Evolutionary conservation across 2,329 filamentous ascomycete species (phyloP).

Genomic region (Ilyonectria sp.): DNA sequence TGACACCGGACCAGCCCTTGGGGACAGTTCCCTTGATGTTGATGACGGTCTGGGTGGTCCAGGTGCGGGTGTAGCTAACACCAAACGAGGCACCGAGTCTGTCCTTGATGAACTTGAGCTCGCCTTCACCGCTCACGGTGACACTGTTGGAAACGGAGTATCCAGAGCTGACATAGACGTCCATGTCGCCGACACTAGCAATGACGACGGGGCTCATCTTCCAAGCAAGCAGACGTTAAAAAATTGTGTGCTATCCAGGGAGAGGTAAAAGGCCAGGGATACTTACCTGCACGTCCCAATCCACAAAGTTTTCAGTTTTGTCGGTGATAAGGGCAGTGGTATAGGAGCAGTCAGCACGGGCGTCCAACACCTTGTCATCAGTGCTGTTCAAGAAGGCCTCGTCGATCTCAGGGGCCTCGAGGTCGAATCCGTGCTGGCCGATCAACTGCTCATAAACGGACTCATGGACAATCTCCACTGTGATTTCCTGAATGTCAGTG

Average conservation of each 20-base stretch:
- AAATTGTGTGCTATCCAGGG: not conserved
- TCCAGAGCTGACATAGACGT: constrained; percentile 27
- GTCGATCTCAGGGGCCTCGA: constrained; percentile 6
- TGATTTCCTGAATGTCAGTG: not conserved
- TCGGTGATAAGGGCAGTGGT: constrained; percentile 28
- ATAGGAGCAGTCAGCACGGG: constrained; percentile 5
- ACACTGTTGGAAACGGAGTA: constrained; percentile 32
- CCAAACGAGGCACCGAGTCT: constrained; percentile 16
- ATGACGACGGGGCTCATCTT: constrained; percentile 31
- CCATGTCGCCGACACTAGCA: constrained; percentile 20
- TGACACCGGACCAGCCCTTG: constrained; percentile 28
- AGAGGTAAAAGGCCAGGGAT: too few relatives aligned
- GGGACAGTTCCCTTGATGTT: constrained; percentile 28
- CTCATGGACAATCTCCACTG: constrained; percentile 22
- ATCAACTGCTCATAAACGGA: constrained; percentile 1
- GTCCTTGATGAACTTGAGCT: constrained; percentile 24
- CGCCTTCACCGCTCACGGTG: constrained; percentile 21
- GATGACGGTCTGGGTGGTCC: constrained; percentile 26
- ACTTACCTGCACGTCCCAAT: constrained; percentile 29
- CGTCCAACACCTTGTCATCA: not conserved
- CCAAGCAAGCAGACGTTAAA: not conserved
- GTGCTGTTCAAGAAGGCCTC: constrained; percentile 11
- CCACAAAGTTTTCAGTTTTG: constrained; percentile 27
- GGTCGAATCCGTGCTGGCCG: not conserved
- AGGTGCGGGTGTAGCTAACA: constrained; percentile 29